Evolutionary conservation across 208 protist genomes (phyloP), one percentile per base, ranked within the genome.

Genomic region (Vickermania spadyakhi): DNA sequence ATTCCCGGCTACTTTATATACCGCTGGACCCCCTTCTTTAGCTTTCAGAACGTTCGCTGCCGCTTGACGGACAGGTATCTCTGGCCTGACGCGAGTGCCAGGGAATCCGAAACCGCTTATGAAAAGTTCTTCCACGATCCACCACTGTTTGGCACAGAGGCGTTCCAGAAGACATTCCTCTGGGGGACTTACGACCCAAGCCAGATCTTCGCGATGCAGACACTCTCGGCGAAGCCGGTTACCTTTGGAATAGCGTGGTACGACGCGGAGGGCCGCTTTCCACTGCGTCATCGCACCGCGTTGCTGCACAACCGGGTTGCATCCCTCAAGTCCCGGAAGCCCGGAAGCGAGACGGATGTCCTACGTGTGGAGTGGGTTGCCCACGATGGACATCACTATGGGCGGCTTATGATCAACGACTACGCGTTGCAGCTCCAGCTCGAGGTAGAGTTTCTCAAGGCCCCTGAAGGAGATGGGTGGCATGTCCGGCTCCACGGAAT

Each of bases 161-260:
- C 67, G 59, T 93, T 86, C 77, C 88, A 90, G 64, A 69, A 72
- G 25, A 83, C 79, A 1, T 75, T 89, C 66, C 60, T 79, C 53
- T 93, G 86, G 86, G 86, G 86, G 22, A 90, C 86, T 1, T 93
- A 93, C 67, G 81, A 90, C 62, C 86, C 86, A 22, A 84, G 79
- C 59, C 73, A 73, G 52, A 77, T 93, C 31, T 90, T 93, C 56
- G 79, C 83, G 22, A 68, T 93, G 70, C 88, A 88, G 60, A 88
- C 64, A 58, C 80, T 76, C 60, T 67, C 83, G 3, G 70, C 62
- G 13, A 66, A 77, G 52, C 83, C 83, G 1, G 75, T 88, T 22
- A 83, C 74, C 55, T 70, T 93, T 13, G 86, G 86, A 18, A 49
- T 93, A 30, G 86, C 83, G 22, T 93, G 86, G 83, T 90, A 93